Evolutionary conservation across 1,284 basidiomycete species (phyloP), one percentile per base, ranked within the genome.

Genomic region (Ceratorhiza oryzae-sativae): DNA sequence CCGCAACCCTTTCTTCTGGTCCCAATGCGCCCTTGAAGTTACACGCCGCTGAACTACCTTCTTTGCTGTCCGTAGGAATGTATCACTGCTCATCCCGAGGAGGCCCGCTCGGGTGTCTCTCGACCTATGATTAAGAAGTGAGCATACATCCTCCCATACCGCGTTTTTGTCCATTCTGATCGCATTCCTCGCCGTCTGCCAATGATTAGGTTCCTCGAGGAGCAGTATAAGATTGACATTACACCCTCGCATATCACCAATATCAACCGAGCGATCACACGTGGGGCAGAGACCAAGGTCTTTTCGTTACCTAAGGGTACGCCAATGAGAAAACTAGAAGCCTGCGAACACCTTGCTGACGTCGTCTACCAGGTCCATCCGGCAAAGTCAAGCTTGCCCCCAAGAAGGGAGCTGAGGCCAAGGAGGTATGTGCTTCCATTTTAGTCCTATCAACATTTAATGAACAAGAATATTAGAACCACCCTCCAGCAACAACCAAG

Each of bases 121-220:
- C 91, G 95, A 71, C 92, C 91, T 73, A 89, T 91, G 79, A 94
- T 97, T 83, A 97, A 97, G 88, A 96, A 94, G 94, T 90, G 77
- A 77, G 85, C 67, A 71, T 71, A 71, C 42, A 71, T 49, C 41
- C 45, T 13, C 18, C 18, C 82, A 72, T 74, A 72, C 72, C 74
- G 76, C 63, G 75, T 76, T 59, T 27, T 30, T 45, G 42, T 62
- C 20, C 36, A 39, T 45, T 27, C 32, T 67, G 41, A 49, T 27
- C 12, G 36, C 10, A n/a, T 30, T 48, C 27, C 39, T 23, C 84
- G 49, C 71, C 71, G 36, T 72, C 72, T 76, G 71, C 75, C 75
- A 63, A 53, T 65, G 71, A 45, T 49, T 76, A 81, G 92, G 88
- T 94, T 83, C 80, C 87, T 92, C 46, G 88, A 90, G 76, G 88